These are phyloP conservation scores for Fomitopsis serialis DNA, from an alignment of 768 basidiomycete species.

Conservation along the genomic window DNA sequence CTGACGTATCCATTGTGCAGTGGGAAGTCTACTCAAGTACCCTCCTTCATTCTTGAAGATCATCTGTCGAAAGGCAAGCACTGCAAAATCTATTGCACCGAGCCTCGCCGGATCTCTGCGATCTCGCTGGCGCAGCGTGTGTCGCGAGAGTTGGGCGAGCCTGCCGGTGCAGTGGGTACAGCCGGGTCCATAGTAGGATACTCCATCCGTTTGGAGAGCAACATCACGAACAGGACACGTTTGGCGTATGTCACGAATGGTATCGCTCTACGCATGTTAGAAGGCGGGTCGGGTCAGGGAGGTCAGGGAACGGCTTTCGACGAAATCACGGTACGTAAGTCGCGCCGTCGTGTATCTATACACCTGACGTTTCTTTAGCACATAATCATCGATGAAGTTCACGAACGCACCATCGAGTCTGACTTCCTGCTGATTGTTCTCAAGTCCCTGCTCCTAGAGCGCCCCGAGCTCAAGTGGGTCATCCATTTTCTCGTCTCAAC, in stretches of 20 bases:
- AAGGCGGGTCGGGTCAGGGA: slow-evolving; percentile 65
- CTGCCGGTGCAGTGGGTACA: slow-evolving; percentile 72
- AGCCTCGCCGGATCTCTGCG: slow-evolving; percentile 93
- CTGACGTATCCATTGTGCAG: slow-evolving; percentile 32
- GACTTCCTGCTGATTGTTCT: slow-evolving; percentile 95
- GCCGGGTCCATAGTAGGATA: slow-evolving; percentile 83
- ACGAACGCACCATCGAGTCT: slow-evolving; percentile 95
- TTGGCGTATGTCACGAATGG: slow-evolving; percentile 89
- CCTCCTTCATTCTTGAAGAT: slow-evolving; percentile 90
- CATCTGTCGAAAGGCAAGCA: slow-evolving; percentile 71
- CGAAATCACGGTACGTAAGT: slow-evolving; percentile 74
- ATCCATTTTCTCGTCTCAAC: background rate
- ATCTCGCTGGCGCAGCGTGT: slow-evolving; percentile 95
- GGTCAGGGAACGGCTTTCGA: slow-evolving; percentile 82
- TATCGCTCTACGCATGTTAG: slow-evolving; percentile 96
- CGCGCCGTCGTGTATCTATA: background rate
- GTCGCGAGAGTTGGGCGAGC: slow-evolving; percentile 87
- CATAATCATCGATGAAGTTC: slow-evolving; percentile 94
- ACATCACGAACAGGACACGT: slow-evolving; percentile 72
- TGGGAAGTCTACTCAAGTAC: slow-evolving; percentile 96
- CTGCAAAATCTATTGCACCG: slow-evolving; percentile 93
- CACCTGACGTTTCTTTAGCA: slow-evolving; percentile 43
- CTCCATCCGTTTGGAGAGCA: slow-evolving; percentile 88
- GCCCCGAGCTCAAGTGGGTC: slow-evolving; percentile 78
- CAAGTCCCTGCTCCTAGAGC: slow-evolving; percentile 70